Percentiles rank a stretch among this genome's conserved stretches.
phyloP scores from a whole-genome alignment of 1,139 yeast genomes.

The Starmera stellimalicola region DNA sequence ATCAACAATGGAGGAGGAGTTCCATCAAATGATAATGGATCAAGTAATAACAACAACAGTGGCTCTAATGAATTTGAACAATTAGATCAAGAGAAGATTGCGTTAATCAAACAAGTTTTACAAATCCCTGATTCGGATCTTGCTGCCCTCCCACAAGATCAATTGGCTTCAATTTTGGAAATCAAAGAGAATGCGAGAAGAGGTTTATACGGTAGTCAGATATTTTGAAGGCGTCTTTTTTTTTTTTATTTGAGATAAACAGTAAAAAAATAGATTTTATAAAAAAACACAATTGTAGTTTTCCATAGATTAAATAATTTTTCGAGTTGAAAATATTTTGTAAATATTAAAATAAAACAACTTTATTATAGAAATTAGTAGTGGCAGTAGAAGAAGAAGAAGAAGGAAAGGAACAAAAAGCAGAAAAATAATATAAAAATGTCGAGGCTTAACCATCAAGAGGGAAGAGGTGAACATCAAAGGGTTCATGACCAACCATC shows the following conservation, averaged over 20 bases:
- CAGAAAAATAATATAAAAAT: neutral
- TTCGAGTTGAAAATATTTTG: too few species aligned
- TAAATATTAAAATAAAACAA: too few species aligned
- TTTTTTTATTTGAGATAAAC: too few species aligned
- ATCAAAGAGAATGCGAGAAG: slow-evolving; percentile 33
- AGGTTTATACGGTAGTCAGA: slow-evolving; percentile 35
- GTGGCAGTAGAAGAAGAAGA: too few species aligned
- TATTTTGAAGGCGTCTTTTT: too few species aligned
- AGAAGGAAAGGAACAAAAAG: too few species aligned
- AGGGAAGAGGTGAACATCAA: neutral
- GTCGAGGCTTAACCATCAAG: neutral
- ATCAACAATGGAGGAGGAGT: too few species aligned
- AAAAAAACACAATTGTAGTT: too few species aligned
- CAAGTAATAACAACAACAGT: neutral
- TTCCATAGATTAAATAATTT: too few species aligned
- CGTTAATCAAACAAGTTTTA: slow-evolving; percentile 45
- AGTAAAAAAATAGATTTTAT: too few species aligned
- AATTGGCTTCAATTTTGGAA: slow-evolving; percentile 30
- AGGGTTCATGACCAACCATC: neutral
- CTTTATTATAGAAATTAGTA: too few species aligned
- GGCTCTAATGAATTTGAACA: slow-evolving; percentile 20
- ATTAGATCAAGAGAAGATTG: slow-evolving; percentile 39
- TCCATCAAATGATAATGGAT: slow-evolving; percentile 2
- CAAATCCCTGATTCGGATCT: slow-evolving; percentile 58
- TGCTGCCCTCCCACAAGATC: slow-evolving; percentile 48